Evolutionary conservation across 1,284 basidiomycete genomes (phyloP).

Genomic region (Agroathelia rolfsii): DNA sequence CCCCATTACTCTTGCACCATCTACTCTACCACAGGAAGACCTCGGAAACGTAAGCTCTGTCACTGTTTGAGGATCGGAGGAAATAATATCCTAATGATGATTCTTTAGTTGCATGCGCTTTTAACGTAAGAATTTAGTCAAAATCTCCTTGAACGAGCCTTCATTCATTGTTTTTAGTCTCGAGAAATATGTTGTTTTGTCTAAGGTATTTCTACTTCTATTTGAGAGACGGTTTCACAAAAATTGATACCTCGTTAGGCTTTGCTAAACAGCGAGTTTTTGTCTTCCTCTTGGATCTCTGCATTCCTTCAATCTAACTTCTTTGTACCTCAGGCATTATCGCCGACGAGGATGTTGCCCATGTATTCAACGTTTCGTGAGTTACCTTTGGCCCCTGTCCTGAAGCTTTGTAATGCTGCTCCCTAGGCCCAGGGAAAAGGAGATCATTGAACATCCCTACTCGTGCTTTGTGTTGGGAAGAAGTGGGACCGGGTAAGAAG

Average conservation of each 20-base stretch:
- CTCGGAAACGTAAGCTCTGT: no score
- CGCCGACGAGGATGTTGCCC: slow-evolving; percentile 33
- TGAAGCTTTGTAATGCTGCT: slow-evolving; percentile 1
- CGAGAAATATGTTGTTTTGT: slow-evolving; percentile 57
- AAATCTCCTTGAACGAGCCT: no score
- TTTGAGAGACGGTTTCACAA: not conserved
- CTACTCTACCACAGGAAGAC: no score
- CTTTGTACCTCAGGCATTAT: slow-evolving; percentile 31
- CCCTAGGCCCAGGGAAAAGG: slow-evolving; percentile 43
- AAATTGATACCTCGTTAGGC: slow-evolving; percentile 23
- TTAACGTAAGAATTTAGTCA: no score
- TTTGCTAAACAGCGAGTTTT: slow-evolving; percentile 37
- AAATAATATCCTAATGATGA: no score
- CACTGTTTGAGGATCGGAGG: no score
- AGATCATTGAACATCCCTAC: slow-evolving; percentile 47
- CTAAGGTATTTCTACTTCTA: slow-evolving; percentile 30
- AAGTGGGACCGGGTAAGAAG: slow-evolving; percentile 59
- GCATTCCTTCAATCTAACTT: slow-evolving; percentile 16
- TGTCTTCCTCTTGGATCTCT: slow-evolving; percentile 4
- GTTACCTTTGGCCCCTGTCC: slow-evolving; percentile 25
- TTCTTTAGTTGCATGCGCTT: no score
- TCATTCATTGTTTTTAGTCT: slow-evolving; percentile 31
- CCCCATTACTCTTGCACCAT: no score
- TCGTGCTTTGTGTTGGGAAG: slow-evolving; percentile 65
- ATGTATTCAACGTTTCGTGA: slow-evolving; percentile 48